phyloP scores from a whole-genome alignment of 805 yeast genomes.

The Sugiyamaella mastotermitis region DNA sequence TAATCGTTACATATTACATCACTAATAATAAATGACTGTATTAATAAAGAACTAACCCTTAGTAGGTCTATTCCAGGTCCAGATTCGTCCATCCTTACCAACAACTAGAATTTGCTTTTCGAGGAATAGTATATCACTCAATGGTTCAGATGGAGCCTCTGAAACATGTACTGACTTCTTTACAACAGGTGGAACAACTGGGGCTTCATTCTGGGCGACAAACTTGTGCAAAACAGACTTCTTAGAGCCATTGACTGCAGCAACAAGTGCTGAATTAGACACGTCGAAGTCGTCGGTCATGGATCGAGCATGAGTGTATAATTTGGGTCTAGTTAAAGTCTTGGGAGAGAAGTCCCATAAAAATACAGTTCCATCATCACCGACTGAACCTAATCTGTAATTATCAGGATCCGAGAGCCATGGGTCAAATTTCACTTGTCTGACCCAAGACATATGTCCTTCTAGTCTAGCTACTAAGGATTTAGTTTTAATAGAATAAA shows the following conservation, averaged over 20 bases:
- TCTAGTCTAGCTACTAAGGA: slow-evolving; percentile 33
- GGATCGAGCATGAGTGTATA: neutral
- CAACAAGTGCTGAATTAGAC: neutral
- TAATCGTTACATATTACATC: neutral
- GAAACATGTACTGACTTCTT: slow-evolving; percentile 20
- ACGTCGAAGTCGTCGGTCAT: slow-evolving; percentile 1
- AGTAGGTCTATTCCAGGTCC: slow-evolving; percentile 28
- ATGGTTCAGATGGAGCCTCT: slow-evolving; percentile 23
- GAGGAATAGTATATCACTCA: slow-evolving; percentile 25
- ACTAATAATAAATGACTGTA: neutral
- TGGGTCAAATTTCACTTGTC: slow-evolving; percentile 40
- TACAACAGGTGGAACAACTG: slow-evolving; percentile 25
- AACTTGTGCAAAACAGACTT: slow-evolving; percentile 22
- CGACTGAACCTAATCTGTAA: slow-evolving; percentile 48
- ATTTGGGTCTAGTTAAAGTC: slow-evolving; percentile 27
- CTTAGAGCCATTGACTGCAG: neutral
- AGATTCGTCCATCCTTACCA: slow-evolving; percentile 30
- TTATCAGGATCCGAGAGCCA: slow-evolving; percentile 30
- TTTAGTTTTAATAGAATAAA: slow-evolving; percentile 34
- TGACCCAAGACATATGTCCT: slow-evolving; percentile 51
- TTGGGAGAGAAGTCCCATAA: slow-evolving; percentile 52
- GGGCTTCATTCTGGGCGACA: slow-evolving; percentile 21
- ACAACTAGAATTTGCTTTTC: slow-evolving; percentile 21
- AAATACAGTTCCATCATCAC: slow-evolving; percentile 48
- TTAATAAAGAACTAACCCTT: too few relatives aligned